Base-by-base conservation (phyloP, 257 asterid species). In the Voacanga thouarsii region DNA sequence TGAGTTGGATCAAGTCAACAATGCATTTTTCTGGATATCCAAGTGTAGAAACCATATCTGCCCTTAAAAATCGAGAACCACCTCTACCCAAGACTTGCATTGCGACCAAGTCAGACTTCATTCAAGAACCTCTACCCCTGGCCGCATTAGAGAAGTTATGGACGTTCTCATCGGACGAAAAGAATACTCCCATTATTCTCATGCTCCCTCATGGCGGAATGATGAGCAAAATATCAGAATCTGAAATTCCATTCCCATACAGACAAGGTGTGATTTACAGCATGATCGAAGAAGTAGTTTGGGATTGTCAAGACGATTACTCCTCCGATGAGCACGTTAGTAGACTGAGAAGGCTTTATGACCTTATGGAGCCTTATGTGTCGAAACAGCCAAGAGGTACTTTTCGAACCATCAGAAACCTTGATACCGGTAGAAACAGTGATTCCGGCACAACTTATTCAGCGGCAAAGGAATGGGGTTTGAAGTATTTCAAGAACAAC, bases 151-250 rank as follows among this genome's bases (percentile, higher is more conserved):
- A 74, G 33, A 83, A 80, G n/a, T 75, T 89, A 9, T 73, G 81
- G 75, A 43, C 75, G 7, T 69, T 50, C 12, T 55, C 82, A 18
- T 5, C 41, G 55, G 78, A 81, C 60, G 85, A 80, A 50, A 56
- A 79, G 28, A 30, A 45, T 19, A 85, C 76, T 9, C 77, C 59
- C 6, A 53, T 86, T 12, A 53, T 85, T 5, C 37, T 23, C 30
- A 23, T 86, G 83, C 86, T 86, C 26, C 90, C 96, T 65, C 83
- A 80, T 21, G 90, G 93, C 2, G 93, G 93, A n/a, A 84, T 37
- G 68, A 85, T 90, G 89, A 86, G 73, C 5, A 51, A 65, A 26
- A 87, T 86, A 80, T 24, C 64, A 10, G 88, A 83, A 67, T 28
- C 55, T 9, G 82, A 75, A 51, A 75, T 74, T 26, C 91, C 90